phyloP scores from a whole-genome alignment of 495 filamentous ascomycete species.

The Xylaria scruposa region DNA sequence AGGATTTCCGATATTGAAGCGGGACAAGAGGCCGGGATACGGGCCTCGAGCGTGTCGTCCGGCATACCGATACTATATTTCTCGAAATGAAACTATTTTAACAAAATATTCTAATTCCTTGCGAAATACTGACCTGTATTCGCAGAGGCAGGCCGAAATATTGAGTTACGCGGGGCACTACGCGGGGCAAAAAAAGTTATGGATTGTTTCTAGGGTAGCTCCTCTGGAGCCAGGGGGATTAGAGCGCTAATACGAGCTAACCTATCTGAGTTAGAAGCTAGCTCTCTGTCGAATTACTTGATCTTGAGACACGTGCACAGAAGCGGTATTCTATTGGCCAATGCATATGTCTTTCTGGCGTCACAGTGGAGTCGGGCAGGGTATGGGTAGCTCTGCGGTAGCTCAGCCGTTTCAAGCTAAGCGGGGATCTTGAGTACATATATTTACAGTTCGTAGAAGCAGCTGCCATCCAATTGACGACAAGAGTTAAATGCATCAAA shows the following conservation, averaged over 20 bases:
- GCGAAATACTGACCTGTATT: conserved; percentile 1
- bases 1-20: conserved; percentile 64
- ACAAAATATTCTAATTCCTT: conserved; percentile 5
- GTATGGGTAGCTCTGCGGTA: not conserved
- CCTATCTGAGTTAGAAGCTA: not conserved
- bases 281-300: not conserved
- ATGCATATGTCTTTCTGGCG: conserved; percentile 7
- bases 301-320: conserved; percentile 3
- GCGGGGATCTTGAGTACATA: not conserved
- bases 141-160: not conserved
- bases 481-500: not conserved
- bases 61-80: conserved; percentile 32
- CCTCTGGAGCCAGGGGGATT: not conserved
- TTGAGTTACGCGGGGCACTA: conserved; percentile 15
- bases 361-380: conserved; percentile 7
- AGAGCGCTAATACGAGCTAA: not conserved
- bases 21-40: conserved; percentile 56
- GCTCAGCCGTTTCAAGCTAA: conserved; percentile 3
- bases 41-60: conserved; percentile 49
- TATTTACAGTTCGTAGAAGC: not conserved
- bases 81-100: too few relatives aligned
- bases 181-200: conserved; percentile 14
- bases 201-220: conserved; percentile 19
- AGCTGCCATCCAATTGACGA: conserved; percentile 6
- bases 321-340: conserved; percentile 8